phyloP scores from a whole-genome alignment of 2,329 filamentous ascomycete species.

The Macroventuria anomochaeta region DNA sequence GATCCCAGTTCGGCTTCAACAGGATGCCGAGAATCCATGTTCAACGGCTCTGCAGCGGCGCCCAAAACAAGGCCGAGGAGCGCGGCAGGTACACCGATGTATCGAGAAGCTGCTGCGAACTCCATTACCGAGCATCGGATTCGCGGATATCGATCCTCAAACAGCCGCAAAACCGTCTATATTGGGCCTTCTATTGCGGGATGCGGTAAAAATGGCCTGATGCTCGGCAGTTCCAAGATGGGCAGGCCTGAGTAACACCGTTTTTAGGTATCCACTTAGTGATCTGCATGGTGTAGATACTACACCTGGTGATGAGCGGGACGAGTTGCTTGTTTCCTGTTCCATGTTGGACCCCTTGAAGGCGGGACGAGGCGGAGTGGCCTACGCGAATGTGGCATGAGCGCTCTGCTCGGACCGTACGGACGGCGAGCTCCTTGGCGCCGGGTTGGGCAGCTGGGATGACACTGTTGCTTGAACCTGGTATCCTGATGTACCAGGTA shows the following conservation, averaged over 20 bases:
- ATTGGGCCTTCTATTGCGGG: slow-evolving; percentile 1
- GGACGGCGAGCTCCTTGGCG: neutral
- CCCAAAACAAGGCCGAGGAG: neutral
- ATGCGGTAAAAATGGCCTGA: slow-evolving; percentile 3
- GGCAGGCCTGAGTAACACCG: neutral
- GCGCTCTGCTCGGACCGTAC: neutral
- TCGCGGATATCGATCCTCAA: neutral
- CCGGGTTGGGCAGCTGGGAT: neutral
- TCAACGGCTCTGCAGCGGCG: slow-evolving; percentile 10
- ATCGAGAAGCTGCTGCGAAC: neutral
- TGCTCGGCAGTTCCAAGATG: neutral
- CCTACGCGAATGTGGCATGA: slow-evolving; percentile 1
- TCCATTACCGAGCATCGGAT: neutral
- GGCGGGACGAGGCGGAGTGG: slow-evolving; percentile 5
- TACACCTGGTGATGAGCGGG: neutral
- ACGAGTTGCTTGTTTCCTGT: neutral
- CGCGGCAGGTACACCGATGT: neutral
- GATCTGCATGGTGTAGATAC: neutral
- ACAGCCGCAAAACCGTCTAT: neutral
- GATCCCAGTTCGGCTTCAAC: slow-evolving; percentile 4
- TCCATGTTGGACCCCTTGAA: neutral
- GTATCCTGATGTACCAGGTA: neutral
- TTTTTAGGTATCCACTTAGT: neutral
- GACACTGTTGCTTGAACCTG: neutral
- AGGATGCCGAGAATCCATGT: slow-evolving; percentile 1